A percentile compares a stretch with the other conserved stretches of the same genome.
phyloP scores from a whole-genome alignment of 768 basidiomycete species.

The Chalciporus piperatus region DNA sequence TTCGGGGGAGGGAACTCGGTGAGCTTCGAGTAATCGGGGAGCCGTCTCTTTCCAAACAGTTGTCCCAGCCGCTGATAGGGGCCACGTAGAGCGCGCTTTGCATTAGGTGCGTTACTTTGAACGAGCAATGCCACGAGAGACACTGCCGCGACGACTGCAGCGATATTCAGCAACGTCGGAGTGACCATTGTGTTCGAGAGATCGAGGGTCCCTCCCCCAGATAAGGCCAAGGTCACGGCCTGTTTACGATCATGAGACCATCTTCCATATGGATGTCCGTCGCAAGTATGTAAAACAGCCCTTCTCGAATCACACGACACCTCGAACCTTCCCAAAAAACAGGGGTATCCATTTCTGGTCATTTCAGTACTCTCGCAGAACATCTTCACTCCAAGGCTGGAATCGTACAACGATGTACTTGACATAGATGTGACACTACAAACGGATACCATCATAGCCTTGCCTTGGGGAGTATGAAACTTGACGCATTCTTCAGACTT shows the following conservation, averaged over 20 bases:
- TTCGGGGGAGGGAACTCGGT: slow-evolving; percentile 44
- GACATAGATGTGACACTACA: neutral
- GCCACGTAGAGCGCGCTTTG: neutral
- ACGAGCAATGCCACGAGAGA: slow-evolving; percentile 1
- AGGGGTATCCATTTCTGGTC: too few relatives aligned
- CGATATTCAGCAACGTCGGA: neutral
- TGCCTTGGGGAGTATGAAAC: slow-evolving; percentile 41
- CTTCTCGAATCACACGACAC: too few relatives aligned
- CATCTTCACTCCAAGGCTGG: too few relatives aligned
- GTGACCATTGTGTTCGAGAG: slow-evolving; percentile 8
- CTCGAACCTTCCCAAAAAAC: too few relatives aligned
- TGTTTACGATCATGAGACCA: too few relatives aligned
- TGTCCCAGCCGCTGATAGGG: slow-evolving; percentile 8
- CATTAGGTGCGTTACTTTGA: neutral
- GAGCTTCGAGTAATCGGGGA: slow-evolving; percentile 41
- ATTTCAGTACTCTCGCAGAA: too few relatives aligned
- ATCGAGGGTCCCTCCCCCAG: neutral
- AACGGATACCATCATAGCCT: slow-evolving; percentile 40
- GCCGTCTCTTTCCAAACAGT: slow-evolving; percentile 6
- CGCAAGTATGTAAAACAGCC: too few relatives aligned
- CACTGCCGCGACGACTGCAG: neutral
- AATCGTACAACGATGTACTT: neutral
- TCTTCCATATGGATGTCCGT: too few relatives aligned
- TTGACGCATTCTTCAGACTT: slow-evolving; percentile 47
- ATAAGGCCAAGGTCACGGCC: neutral